phyloP scores from a whole-genome alignment of 2,329 filamentous ascomycete species.

The Exophiala sp. region DNA sequence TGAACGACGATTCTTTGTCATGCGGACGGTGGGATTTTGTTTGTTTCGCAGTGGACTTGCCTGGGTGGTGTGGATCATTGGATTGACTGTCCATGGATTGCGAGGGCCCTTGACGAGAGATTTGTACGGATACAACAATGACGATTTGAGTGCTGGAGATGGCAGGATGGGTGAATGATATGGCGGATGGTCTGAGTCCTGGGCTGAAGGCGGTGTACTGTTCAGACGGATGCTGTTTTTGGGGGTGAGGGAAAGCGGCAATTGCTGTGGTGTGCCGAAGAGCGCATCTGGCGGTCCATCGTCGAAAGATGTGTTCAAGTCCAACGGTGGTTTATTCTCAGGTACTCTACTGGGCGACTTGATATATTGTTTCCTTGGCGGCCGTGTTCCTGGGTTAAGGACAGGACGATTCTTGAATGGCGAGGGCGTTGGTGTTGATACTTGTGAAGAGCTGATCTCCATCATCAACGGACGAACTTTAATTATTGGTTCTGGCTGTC shows the following conservation, averaged over 20 bases:
- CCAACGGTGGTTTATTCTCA: conserved; percentile 14
- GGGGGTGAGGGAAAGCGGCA: conserved; percentile 6
- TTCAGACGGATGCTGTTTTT: neutral
- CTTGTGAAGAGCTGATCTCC: conserved; percentile 3
- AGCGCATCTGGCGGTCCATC: neutral
- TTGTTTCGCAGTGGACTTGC: conserved; percentile 23
- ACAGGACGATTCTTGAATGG: conserved; percentile 17
- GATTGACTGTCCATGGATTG: conserved; percentile 23
- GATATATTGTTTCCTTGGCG: conserved; percentile 8
- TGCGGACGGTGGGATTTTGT: neutral
- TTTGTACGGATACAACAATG: conserved; percentile 13
- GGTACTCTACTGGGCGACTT: neutral
- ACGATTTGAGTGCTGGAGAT: conserved; percentile 16
- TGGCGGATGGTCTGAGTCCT: neutral
- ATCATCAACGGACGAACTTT: neutral
- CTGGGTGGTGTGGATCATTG: conserved; percentile 19
- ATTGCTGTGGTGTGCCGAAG: conserved; percentile 6
- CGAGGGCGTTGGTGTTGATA: conserved; percentile 6
- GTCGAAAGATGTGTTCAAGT: conserved; percentile 15
- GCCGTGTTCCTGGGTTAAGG: conserved; percentile 13
- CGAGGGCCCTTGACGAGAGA: conserved; percentile 22
- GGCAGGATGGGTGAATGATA: conserved; percentile 16
- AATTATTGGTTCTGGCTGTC: neutral
- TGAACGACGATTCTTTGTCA: conserved; percentile 18
- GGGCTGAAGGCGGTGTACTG: conserved; percentile 10